These are phyloP conservation scores for Sindora glabra DNA, from an alignment of 306 rosid genomes.

Conservation along the genomic window DNA sequence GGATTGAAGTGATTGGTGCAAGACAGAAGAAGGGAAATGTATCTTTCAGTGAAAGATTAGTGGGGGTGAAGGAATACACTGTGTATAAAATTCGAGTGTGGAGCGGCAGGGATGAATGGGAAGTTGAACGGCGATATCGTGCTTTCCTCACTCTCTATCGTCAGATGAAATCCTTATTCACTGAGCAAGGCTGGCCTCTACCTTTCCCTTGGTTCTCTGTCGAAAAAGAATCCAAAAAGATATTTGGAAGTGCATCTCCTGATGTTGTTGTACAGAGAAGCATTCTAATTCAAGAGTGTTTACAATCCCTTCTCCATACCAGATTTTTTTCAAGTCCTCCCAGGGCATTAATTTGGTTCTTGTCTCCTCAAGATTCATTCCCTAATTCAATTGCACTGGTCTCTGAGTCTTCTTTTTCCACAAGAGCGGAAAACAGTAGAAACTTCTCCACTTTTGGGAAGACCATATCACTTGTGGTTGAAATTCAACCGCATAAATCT, in stretches of 20 bases:
- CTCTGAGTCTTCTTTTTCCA: constrained; percentile 25
- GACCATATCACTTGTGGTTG: constrained; percentile 84
- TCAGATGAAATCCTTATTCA: constrained; percentile 56
- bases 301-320: constrained; percentile 58
- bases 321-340: constrained; percentile 57
- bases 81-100: constrained; percentile 75
- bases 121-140: constrained; percentile 87
- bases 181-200: constrained; percentile 64
- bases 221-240: constrained; percentile 71
- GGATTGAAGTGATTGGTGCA: constrained; percentile 92
- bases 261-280: constrained; percentile 90
- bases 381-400: constrained; percentile 32
- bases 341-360: constrained; percentile 65
- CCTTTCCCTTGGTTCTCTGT: constrained; percentile 85
- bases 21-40: constrained; percentile 93
- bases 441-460: constrained; percentile 61
- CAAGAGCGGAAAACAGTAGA: constrained; percentile 24
- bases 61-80: constrained; percentile 95
- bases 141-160: constrained; percentile 73
- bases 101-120: constrained; percentile 85
- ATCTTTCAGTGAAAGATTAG: constrained; percentile 92
- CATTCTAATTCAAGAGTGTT: constrained; percentile 80
- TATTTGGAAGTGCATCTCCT: constrained; percentile 88
- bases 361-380: constrained; percentile 69
- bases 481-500: constrained; percentile 72